phyloP scores from a whole-genome alignment of 306 rosid species.

The Medicago truncatula region MtrunA17r5.0-ANR NC_053044.1:23835501-23836000 shows the following conservation, averaged over 20 bases:
- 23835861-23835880: too few relatives aligned
- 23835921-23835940: too few relatives aligned
- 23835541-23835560: constrained; percentile 11
- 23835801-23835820: too few relatives aligned
- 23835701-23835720: constrained; percentile 6
- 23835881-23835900: too few relatives aligned
- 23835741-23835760: neutral
- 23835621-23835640: constrained; percentile 1
- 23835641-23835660: constrained; percentile 19
- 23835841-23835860: too few relatives aligned
- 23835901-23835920: too few relatives aligned
- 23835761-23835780: neutral
- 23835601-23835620: neutral
- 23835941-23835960: too few relatives aligned
- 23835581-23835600: constrained; percentile 1
- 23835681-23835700: neutral
- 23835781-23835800: neutral
- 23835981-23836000: too few relatives aligned
- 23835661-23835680: constrained; percentile 1
- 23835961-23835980: too few relatives aligned
- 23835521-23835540: neutral
- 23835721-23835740: constrained; percentile 9
- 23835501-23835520: neutral
- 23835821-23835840: too few relatives aligned
- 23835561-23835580: constrained; percentile 13